phyloP scores from a whole-genome alignment of 1,284 basidiomycete genomes.

The Taiwanofungus camphoratus region DNA sequence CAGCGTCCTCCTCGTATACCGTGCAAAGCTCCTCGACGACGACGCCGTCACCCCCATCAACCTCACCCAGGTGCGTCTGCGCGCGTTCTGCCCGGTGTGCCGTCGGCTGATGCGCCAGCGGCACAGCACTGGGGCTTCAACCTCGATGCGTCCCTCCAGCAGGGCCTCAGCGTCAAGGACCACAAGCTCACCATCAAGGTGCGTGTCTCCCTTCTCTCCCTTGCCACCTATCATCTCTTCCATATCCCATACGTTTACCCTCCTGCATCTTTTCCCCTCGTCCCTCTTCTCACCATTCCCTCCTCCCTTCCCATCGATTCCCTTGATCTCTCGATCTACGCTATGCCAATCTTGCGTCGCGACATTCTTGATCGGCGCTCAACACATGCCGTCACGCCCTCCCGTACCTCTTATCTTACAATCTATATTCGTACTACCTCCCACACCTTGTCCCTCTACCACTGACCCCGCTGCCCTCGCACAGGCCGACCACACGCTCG shows the following conservation, averaged over 20 bases:
- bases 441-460: slow-evolving; percentile 2
- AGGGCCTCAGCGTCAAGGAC: slow-evolving; percentile 42
- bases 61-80: slow-evolving; percentile 53
- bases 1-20: slow-evolving; percentile 58
- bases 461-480: not conserved
- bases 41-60: slow-evolving; percentile 64
- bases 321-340: too few relatives aligned
- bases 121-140: slow-evolving; percentile 79
- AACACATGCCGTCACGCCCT: not conserved
- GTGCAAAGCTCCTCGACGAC: slow-evolving; percentile 51
- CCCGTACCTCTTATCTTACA: not conserved
- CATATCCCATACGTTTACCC: too few relatives aligned
- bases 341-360: too few relatives aligned
- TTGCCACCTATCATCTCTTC: not conserved
- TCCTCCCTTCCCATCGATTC: too few relatives aligned
- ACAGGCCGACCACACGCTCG: slow-evolving; percentile 52
- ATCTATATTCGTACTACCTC: too few relatives aligned
- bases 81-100: not conserved
- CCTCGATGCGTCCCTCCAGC: slow-evolving; percentile 57
- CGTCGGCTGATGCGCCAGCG: slow-evolving; percentile 2
- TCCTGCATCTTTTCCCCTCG: not conserved
- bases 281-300: too few relatives aligned
- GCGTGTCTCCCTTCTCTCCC: not conserved
- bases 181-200: slow-evolving; percentile 59
- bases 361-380: not conserved